These are phyloP conservation scores for Domatiomyces catenatus DNA, from an alignment of 2,329 filamentous ascomycete genomes.

Conservation along the genomic window DNA sequence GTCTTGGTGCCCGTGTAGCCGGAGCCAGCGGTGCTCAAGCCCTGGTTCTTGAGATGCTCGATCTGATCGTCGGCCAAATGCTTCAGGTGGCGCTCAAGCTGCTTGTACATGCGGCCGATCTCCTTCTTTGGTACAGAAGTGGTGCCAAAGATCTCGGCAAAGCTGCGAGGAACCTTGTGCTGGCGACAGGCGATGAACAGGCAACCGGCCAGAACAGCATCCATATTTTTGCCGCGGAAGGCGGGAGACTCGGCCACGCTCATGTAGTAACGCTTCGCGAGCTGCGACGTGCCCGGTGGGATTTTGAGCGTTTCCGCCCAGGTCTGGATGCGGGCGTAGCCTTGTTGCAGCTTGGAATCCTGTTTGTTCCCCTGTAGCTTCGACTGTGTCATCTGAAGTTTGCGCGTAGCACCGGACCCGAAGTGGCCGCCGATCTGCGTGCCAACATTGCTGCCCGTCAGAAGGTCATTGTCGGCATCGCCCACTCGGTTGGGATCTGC, in stretches of 20 bases:
- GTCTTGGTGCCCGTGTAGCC: conserved; percentile 62
- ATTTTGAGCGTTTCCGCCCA: conserved; percentile 76
- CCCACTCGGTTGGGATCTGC: conserved; percentile 97
- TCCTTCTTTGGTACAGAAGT: conserved; percentile 95
- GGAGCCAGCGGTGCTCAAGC: conserved; percentile 25
- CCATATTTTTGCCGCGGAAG: conserved; percentile 89
- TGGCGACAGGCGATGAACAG: conserved; percentile 97
- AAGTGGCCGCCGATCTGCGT: conserved; percentile 37
- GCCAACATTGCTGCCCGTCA: conserved; percentile 44
- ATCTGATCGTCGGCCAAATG: conserved; percentile 42
- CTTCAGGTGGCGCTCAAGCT: conserved; percentile 66
- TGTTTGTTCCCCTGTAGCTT: conserved; percentile 67
- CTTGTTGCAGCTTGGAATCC: conserved; percentile 64
- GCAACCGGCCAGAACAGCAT: conserved; percentile 86
- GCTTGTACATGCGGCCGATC: conserved; percentile 89
- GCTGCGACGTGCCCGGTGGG: conserved; percentile 66
- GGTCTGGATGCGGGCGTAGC: conserved; percentile 74
- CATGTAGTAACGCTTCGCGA: conserved; percentile 91
- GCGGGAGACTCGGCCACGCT: conserved; percentile 80
- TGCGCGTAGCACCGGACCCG: conserved; percentile 40
- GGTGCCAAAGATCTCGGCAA: conserved; percentile 83
- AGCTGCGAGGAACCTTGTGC: conserved; percentile 71
- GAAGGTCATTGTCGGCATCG: conserved; percentile 80
- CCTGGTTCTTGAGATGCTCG: conserved; percentile 14
- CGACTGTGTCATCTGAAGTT: conserved; percentile 71